Evolutionary conservation across 305 asterid species (phyloP), one percentile per base, ranked within the genome.

Genomic region (Solanum hybrid): DNA sequence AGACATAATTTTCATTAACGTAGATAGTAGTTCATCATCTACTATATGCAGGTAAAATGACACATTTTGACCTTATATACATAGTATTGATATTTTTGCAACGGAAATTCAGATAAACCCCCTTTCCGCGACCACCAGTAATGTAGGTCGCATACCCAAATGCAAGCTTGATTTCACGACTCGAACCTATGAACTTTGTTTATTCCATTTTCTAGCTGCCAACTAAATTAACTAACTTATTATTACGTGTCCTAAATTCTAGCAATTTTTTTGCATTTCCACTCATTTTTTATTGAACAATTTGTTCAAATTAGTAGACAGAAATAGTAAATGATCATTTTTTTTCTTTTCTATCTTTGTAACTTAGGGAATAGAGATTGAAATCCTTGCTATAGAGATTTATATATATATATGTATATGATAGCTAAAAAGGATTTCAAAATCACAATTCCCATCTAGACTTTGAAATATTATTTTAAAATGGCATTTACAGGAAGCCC

Each of bases 401-500:
- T 29, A 29, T 29, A 29, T 29, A 29, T 29, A 29, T 29, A 29
- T 29, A 29, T 6, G 0, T 51, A 16, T 16, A 16, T 0, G 11
- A 37, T 79, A 37, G 64, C n/a, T 79, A 11, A 46, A 16, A 81
- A 84, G 87, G 87, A 84, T 84, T 84, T 84, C 73, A 46, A 84
- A 78, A 29, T 84, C 87, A 46, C 40, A 46, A 84, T 29, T 17
- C 29, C 29, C 87, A 84, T 31, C 1, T 29, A 84, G 11, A 84
- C 20, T 46, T 35, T 17, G 29, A 84, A 46, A 46, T 82, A 13
- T 71, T 11, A 0, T 3, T 6, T 4, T 0, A 3, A 42, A 82
- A 84, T 84, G 87, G 29, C 87, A 9, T 84, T 84, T 17, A 27
- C 90, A 46, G 93, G 92, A 6, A 77, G 78, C 37, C 88, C 76